These are phyloP conservation scores for Hymenoscyphus linearis DNA, from an alignment of 2,329 filamentous ascomycete genomes.

Conservation along the genomic window DNA sequence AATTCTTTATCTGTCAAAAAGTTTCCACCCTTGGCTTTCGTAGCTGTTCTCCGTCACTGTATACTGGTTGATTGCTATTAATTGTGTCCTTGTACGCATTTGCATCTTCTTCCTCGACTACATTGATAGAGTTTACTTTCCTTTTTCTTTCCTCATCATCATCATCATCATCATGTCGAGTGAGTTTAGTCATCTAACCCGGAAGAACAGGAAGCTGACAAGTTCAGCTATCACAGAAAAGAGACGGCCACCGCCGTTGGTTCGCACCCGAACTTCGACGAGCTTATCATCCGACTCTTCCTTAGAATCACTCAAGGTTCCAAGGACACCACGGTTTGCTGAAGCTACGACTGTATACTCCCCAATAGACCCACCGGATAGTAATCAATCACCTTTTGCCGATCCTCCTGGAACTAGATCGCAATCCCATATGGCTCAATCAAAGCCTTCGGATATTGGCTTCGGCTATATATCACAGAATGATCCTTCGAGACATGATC, in stretches of 20 bases:
- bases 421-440: slow-evolving; percentile 51
- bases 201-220: slow-evolving; percentile 8
- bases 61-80: slow-evolving; percentile 16
- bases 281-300: slow-evolving; percentile 37
- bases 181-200: slow-evolving; percentile 12
- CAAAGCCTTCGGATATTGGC: slow-evolving; percentile 79
- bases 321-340: slow-evolving; percentile 72
- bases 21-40: not conserved
- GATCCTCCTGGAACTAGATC: slow-evolving; percentile 43
- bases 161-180: slow-evolving; percentile 7
- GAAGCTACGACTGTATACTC: slow-evolving; percentile 77
- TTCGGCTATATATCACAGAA: slow-evolving; percentile 79
- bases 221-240: slow-evolving; percentile 20
- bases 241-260: slow-evolving; percentile 26
- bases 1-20: slow-evolving; percentile 25
- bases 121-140: slow-evolving; percentile 5
- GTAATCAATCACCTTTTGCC: slow-evolving; percentile 49
- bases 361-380: slow-evolving; percentile 55
- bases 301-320: slow-evolving; percentile 46
- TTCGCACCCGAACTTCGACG: slow-evolving; percentile 37
- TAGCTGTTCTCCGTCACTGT: slow-evolving; percentile 8
- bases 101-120: slow-evolving; percentile 1
- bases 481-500: slow-evolving; percentile 46
- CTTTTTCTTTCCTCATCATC: slow-evolving; percentile 13
- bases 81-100: slow-evolving; percentile 17